Conservation (phyloP, 2,329 filamentous ascomycete genomes). For the Fusarium sp. region DNA sequence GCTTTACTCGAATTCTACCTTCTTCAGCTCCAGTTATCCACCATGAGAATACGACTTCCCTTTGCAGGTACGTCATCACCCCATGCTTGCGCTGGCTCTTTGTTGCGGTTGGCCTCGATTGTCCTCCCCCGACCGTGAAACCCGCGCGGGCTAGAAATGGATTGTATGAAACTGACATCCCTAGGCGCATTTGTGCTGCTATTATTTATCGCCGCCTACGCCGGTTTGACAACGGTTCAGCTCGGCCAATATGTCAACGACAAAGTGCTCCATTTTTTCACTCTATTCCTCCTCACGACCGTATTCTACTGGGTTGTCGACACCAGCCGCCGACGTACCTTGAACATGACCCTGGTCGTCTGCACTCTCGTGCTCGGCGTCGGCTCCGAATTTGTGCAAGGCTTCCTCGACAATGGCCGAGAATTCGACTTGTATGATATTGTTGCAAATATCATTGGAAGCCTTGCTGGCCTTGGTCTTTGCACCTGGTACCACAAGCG, state of each 20-base stretch:
- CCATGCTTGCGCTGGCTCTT: constrained; percentile 2
- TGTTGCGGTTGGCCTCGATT: not conserved
- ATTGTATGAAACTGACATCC: constrained; percentile 15
- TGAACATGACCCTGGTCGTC: constrained; percentile 82
- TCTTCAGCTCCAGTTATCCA: constrained; percentile 13
- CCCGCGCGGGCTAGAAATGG: not conserved
- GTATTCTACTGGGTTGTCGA: constrained; percentile 98
- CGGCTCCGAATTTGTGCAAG: constrained; percentile 79
- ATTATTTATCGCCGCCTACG: constrained; percentile 77
- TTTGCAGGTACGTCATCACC: constrained; percentile 74
- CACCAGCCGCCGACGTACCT: constrained; percentile 80
- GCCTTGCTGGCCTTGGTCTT: constrained; percentile 71
- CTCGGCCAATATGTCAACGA: constrained; percentile 73
- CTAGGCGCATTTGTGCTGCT: constrained; percentile 74
- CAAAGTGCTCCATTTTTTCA: constrained; percentile 85
- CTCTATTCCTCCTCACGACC: constrained; percentile 88
- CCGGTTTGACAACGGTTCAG: constrained; percentile 74
- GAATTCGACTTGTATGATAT: constrained; percentile 83
- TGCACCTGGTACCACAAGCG: constrained; percentile 94
- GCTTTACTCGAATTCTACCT: not conserved
- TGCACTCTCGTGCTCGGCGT: constrained; percentile 76
- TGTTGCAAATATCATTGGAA: constrained; percentile 84
- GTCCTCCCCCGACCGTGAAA: not conserved
- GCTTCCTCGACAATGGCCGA: constrained; percentile 75
- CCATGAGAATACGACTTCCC: constrained; percentile 84